phyloP scores from a whole-genome alignment of 345 rosid species.

The Trapa bicornis region DNA sequence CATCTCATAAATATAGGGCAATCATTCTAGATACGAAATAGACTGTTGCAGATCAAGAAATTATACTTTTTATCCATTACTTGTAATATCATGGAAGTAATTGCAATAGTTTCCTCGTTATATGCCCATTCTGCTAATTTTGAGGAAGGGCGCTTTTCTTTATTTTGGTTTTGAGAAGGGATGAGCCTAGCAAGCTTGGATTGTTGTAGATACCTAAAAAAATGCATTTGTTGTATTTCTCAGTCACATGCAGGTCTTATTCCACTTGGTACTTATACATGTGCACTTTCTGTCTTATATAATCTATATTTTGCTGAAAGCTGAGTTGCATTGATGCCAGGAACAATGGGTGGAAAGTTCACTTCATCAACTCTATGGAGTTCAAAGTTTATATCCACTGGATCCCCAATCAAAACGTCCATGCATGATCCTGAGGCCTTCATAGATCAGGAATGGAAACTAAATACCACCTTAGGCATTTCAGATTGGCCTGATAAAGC shows the following conservation, averaged over 20 bases:
- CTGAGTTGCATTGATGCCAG: conserved; percentile 9
- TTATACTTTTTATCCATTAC: background rate
- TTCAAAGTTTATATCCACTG: conserved; percentile 18
- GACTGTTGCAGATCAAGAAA: background rate
- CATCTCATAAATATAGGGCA: background rate
- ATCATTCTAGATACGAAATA: background rate
- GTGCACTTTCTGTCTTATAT: background rate
- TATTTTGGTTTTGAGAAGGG: too few relatives aligned
- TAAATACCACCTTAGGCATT: conserved; percentile 17
- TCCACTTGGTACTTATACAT: background rate
- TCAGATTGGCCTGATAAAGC: conserved; percentile 25
- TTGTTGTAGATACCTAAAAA: background rate
- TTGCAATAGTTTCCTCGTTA: too few relatives aligned
- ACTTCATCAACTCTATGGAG: conserved; percentile 15
- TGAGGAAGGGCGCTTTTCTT: too few relatives aligned
- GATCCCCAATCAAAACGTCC: conserved; percentile 16
- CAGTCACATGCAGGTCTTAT: background rate
- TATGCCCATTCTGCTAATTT: too few relatives aligned
- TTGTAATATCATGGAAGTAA: background rate
- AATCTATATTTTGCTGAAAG: conserved; percentile 10
- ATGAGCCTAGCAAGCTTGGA: too few relatives aligned
- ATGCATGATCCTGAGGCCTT: conserved; percentile 16
- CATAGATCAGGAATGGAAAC: conserved; percentile 13
- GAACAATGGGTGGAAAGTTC: conserved; percentile 21
- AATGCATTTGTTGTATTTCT: background rate